Evolutionary conservation across 176 grass and related monocot species (phyloP), one percentile per base, ranked within the genome.

Genomic region (Carex myosuroides): DNA sequence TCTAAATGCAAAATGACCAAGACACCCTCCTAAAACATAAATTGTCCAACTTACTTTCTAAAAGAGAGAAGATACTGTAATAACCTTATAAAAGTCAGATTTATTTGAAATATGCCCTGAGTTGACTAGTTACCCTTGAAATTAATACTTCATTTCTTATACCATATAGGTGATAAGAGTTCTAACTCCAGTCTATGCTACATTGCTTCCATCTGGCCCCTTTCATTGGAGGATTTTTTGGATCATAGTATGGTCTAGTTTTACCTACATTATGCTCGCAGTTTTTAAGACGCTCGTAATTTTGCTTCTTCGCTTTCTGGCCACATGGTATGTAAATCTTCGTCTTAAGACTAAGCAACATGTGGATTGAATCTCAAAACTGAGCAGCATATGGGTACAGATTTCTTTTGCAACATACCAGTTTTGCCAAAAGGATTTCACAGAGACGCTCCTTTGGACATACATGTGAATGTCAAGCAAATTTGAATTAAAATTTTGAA

Each of bases 211-310:
- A 4, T 81, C 52, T 59, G 87, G 91, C 22, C 93, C 89, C 9
- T 87, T 99, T 55, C 82, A 88, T 46, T 92, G 89, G 96, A 90
- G 93, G 82, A 42, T 99, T 75, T 84, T 88, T 77, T 99, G 96
- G 90, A 88, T 95, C 30, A 50, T 99, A 37, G 84, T 92, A 75
- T 99, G 93, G 93, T 95, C 88, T 66, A 63, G 86, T 73, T 80
- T 99, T 85, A 99, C 93, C 46, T 99, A 95, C 54, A 82, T 91
- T 81, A 95, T 92, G 46, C 93, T 99, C 17, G 96, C 93, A 17
- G 85, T 99, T 84, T 95, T 94, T 83, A 99, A 99, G 80, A 89
- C 91, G 56, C 81, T 99, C 0, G 96, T 99, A 42, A 90, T 93
- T 42, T 79, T 95, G 85, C 61, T 94, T 65, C 39, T 99, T 29